Evolutionary conservation across 2,329 filamentous ascomycete genomes (phyloP).

Genomic region (Trichoderma sp.): DNA sequence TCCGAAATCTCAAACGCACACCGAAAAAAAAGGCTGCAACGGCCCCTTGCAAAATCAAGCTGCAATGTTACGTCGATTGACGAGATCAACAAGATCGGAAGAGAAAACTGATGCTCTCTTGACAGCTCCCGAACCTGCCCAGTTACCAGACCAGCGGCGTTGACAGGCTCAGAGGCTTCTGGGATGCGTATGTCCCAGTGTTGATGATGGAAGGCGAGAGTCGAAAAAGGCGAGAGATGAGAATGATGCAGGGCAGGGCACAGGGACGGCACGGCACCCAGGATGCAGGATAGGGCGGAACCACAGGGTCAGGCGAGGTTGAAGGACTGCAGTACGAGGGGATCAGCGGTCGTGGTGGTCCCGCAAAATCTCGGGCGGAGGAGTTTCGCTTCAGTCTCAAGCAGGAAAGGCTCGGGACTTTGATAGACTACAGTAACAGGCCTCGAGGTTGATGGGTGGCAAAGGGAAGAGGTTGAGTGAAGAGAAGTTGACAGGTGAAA

Average conservation of each 20-base stretch:
- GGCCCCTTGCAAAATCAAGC: neutral
- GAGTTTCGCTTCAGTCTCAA: neutral
- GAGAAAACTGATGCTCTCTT: neutral
- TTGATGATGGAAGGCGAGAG: neutral
- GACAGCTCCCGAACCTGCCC: neutral
- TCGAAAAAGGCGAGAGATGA: neutral
- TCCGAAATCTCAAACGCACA: neutral
- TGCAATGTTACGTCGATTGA: neutral
- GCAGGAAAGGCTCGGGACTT: neutral
- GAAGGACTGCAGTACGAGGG: neutral
- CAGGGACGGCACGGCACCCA: neutral
- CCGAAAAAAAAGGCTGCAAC: neutral
- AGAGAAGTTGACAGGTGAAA: neutral
- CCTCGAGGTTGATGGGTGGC: neutral
- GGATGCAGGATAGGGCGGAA: neutral
- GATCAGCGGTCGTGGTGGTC: slow-evolving; percentile 4
- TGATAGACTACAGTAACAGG: neutral
- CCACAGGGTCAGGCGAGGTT: slow-evolving; percentile 12
- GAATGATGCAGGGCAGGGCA: slow-evolving; percentile 1
- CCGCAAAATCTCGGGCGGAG: neutral
- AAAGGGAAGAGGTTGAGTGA: neutral
- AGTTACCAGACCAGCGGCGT: neutral
- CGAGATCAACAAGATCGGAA: neutral
- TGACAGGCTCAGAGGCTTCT: neutral
- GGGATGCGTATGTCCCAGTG: neutral